Percentiles rank a stretch among this genome's conserved stretches.
Evolutionary conservation across 345 rosid species (phyloP).

Genomic region (Euclidium syriacum): DNA sequence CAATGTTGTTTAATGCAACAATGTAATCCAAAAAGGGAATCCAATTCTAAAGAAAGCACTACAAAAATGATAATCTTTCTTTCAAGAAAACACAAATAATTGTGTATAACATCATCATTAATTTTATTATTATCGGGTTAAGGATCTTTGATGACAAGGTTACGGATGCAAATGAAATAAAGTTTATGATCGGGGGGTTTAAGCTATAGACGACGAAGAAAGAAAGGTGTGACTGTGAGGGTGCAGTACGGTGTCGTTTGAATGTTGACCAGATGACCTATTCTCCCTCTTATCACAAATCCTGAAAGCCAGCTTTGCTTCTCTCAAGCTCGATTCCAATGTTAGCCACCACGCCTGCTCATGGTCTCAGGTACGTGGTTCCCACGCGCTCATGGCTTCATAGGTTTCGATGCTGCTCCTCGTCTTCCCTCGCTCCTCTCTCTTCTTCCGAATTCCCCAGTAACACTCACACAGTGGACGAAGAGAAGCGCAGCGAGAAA

Average conservation of each 20-base stretch:
- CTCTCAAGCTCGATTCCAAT: not conserved
- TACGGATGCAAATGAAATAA: too few species aligned
- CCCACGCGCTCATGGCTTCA: slow-evolving; percentile 33
- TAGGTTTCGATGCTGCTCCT: slow-evolving; percentile 27
- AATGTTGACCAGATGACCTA: not conserved
- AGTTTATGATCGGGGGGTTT: too few species aligned
- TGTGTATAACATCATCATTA: too few species aligned
- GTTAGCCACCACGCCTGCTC: slow-evolving; percentile 38
- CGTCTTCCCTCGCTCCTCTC: slow-evolving; percentile 32
- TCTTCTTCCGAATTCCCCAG: slow-evolving; percentile 24
- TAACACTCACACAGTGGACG: slow-evolving; percentile 4
- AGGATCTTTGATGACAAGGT: too few species aligned
- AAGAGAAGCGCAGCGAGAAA: slow-evolving; percentile 18
- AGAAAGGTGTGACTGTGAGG: too few species aligned
- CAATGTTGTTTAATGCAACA: too few species aligned
- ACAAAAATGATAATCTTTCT: too few species aligned
- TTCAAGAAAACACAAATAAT: too few species aligned
- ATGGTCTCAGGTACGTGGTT: slow-evolving; percentile 34
- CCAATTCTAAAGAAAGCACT: too few species aligned
- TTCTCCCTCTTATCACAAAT: slow-evolving; percentile 2
- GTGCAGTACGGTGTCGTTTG: not conserved
- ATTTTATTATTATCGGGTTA: too few species aligned
- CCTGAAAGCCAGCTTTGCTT: not conserved
- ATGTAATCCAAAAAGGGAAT: too few species aligned
- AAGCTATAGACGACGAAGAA: too few species aligned